Percentiles rank a stretch among this genome's conserved stretches.
phyloP scores from a whole-genome alignment of 176 grass and related monocot species.

The Oryza longistaminata region DNA sequence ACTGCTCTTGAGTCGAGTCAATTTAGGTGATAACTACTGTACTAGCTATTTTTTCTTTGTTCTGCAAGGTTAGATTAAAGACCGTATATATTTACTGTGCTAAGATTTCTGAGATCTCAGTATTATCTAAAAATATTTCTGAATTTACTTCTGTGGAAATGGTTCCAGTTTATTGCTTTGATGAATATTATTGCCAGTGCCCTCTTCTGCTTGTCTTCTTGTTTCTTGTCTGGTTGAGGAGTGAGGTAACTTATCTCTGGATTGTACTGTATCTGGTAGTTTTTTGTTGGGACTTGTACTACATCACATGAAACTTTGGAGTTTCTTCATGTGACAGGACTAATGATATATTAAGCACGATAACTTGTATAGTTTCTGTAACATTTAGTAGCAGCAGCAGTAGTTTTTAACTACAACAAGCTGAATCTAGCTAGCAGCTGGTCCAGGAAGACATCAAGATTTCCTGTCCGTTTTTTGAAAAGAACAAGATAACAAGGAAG shows the following conservation, averaged over 20 bases:
- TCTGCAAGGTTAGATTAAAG: background rate
- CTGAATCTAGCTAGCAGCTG: conserved; percentile 21
- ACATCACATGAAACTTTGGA: conserved; percentile 38
- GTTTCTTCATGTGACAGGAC: conserved; percentile 35
- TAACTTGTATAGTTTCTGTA: conserved; percentile 17
- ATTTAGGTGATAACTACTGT: background rate
- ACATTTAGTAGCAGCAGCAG: background rate
- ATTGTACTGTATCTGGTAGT: background rate
- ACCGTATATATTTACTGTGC: background rate
- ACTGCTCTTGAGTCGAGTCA: background rate
- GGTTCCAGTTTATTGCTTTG: background rate
- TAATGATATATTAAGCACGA: conserved; percentile 45
- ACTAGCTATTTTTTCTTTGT: background rate
- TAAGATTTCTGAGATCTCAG: too few species aligned
- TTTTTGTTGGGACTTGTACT: conserved; percentile 3
- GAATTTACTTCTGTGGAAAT: background rate
- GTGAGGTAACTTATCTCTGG: background rate
- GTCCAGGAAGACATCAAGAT: conserved; percentile 6
- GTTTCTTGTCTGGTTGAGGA: background rate
- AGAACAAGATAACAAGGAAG: conserved; percentile 31
- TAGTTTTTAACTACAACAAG: conserved; percentile 20
- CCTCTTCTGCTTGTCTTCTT: background rate
- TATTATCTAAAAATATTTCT: too few species aligned
- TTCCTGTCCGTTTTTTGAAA: conserved; percentile 9
- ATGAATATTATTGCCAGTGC: background rate